A percentile compares a stretch with the other conserved stretches of the same genome.
Conservation (phyloP, 371 early-diverging fungal genomes). For the Dichotomocladium elegans region DNA sequence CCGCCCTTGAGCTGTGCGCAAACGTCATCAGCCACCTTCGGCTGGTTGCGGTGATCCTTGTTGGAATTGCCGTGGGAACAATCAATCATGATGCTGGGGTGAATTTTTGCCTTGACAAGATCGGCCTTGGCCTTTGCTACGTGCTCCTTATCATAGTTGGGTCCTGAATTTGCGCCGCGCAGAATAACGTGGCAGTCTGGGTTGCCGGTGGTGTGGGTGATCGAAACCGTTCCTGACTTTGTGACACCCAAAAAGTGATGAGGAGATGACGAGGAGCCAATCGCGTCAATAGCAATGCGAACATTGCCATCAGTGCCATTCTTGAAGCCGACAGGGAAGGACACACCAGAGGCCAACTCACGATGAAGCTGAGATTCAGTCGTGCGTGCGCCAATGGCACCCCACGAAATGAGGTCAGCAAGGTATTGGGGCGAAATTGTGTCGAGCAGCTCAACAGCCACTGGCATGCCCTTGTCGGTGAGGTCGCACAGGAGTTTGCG, state of each 20-base stretch:
- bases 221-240: conserved; percentile 89
- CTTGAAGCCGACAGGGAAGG: conserved; percentile 95
- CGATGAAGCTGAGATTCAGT: conserved; percentile 93
- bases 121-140: conserved; percentile 54
- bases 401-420: conserved; percentile 91
- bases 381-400: conserved; percentile 93
- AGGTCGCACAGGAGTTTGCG: conserved; percentile 72
- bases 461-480: conserved; percentile 83
- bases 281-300: conserved; percentile 86
- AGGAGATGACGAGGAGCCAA: conserved; percentile 77
- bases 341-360: conserved; percentile 90
- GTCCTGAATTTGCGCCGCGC: conserved; percentile 78
- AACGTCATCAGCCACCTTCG: conserved; percentile 45
- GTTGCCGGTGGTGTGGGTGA: conserved; percentile 86
- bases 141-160: conserved; percentile 75
- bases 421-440: conserved; percentile 94
- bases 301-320: conserved; percentile 92
- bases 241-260: conserved; percentile 94
- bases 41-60: conserved; percentile 72
- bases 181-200: conserved; percentile 50
- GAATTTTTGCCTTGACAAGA: conserved; percentile 55
- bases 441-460: conserved; percentile 88
- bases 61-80: conserved; percentile 81
- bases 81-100: conserved; percentile 73
- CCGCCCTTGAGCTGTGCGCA: conserved; percentile 62